Base-by-base conservation (phyloP, 1,284 basidiomycete species). In the Takashimella koratensis region DNA sequence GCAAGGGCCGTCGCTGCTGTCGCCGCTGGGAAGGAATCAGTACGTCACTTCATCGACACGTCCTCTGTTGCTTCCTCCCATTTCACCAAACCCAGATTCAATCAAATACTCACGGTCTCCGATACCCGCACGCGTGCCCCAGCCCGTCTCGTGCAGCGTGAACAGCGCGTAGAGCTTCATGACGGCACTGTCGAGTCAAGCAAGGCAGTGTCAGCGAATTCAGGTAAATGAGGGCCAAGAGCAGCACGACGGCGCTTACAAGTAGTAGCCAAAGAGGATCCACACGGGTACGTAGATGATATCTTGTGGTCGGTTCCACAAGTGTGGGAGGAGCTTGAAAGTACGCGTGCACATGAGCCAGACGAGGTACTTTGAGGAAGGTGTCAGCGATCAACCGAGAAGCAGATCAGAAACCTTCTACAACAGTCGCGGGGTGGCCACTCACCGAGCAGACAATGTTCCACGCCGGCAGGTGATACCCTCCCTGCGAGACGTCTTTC, bases 201-300 rank as follows among this genome's bases (percentile, higher is more conserved):
- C 52, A 62, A 44, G 40, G n/a, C 23, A 27, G 26, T 16, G 21
- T 23, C 13, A n/a, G n/a, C n/a, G n/a, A n/a, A n/a, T n/a, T n/a
- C n/a, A n/a, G n/a, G n/a, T n/a, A n/a, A n/a, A n/a, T n/a, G n/a
- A n/a, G n/a, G n/a, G n/a, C n/a, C n/a, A n/a, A n/a, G n/a, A n/a
- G n/a, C n/a, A n/a, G n/a, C n/a, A n/a, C n/a, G n/a, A n/a, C n/a
- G n/a, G n/a, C 11, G 60, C 74, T 64, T 48, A 75, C 74, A 77
- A 77, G 62, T 77, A 77, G 74, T 94, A 93, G 22, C 90, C 90
- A 68, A 93, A 93, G 4, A 86, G 67, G 66, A 93, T 90, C 77
- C 91, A 94, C n/a, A 88, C 90, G 3, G 90, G 90, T 11, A 94
- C 87, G 72, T 90, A 84, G 64, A 94, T 85, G 65, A 94, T 82